phyloP scores from a whole-genome alignment of 208 protist species.

The Blastocrithidia nonstop region DNA sequence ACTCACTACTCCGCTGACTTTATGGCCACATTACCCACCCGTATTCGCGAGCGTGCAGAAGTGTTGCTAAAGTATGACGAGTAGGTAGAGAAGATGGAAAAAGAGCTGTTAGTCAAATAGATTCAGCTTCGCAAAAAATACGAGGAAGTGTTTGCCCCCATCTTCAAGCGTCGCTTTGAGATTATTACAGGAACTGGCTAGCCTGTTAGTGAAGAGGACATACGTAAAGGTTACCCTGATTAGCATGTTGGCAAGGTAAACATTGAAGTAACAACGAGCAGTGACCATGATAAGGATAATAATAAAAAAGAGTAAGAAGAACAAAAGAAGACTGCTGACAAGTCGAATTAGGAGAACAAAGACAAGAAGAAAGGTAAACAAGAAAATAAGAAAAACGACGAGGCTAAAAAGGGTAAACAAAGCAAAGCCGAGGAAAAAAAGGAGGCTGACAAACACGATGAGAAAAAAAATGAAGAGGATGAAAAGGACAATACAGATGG shows the following conservation, averaged over 20 bases:
- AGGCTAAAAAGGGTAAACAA: too few relatives aligned
- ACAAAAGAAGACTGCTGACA: not conserved
- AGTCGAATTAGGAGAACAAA: not conserved
- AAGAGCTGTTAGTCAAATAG: conserved; percentile 51
- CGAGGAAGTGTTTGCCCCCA: conserved; percentile 39
- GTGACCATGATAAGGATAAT: conserved; percentile 2
- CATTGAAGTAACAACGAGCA: conserved; percentile 11
- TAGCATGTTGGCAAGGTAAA: conserved; percentile 35
- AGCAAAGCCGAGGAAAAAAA: too few relatives aligned
- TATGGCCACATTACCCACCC: conserved; percentile 60
- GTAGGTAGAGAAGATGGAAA: conserved; percentile 34
- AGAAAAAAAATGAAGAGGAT: conserved; percentile 10
- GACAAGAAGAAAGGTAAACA: not conserved
- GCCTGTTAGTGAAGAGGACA: conserved; percentile 43
- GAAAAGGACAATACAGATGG: conserved; percentile 8
- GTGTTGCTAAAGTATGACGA: conserved; percentile 64
- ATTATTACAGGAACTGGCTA: conserved; percentile 47
- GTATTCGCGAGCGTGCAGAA: conserved; percentile 59
- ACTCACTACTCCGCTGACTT: conserved; percentile 66
- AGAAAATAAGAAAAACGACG: not conserved
- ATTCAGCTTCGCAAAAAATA: conserved; percentile 48
- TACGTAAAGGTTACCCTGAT: conserved; percentile 46
- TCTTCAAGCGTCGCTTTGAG: conserved; percentile 49
- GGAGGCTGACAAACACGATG: too few relatives aligned
- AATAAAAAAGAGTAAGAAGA: too few relatives aligned